phyloP scores from a whole-genome alignment of 1,139 yeast genomes.

The Candida sanyaensis region DNA sequence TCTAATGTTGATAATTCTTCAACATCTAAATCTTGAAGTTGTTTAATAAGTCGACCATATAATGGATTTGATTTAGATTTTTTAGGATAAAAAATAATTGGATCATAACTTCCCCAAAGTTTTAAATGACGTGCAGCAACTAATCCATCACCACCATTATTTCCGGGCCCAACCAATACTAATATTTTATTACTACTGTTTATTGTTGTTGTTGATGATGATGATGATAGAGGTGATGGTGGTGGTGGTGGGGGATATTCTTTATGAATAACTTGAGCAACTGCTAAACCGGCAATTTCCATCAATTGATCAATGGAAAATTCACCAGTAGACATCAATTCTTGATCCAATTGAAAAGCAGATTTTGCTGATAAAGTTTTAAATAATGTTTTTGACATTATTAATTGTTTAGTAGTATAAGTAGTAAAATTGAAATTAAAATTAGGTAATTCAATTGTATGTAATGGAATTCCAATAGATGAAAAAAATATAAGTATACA shows the following conservation, averaged over 20 bases:
- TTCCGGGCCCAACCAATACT: conserved; percentile 90
- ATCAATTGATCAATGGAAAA: conserved; percentile 91
- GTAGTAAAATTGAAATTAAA: neutral
- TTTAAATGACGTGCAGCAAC: conserved; percentile 92
- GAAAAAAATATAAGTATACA: conserved; percentile 1
- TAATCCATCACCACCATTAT: conserved; percentile 95
- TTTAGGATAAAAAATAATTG: conserved; percentile 70
- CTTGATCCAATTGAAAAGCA: conserved; percentile 81
- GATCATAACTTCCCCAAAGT: conserved; percentile 71
- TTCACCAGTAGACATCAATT: conserved; percentile 81
- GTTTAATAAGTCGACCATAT: conserved; percentile 52
- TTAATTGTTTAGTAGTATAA: neutral
- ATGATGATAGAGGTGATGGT: too few relatives aligned
- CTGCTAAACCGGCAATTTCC: conserved; percentile 96
- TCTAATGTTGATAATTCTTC: conserved; percentile 40
- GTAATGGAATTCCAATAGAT: neutral
- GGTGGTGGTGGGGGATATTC: conserved; percentile 51
- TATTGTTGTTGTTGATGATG: too few relatives aligned
- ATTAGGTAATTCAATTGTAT: neutral
- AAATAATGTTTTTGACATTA: conserved; percentile 14
- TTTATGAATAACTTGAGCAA: conserved; percentile 79
- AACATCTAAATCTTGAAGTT: conserved; percentile 58
- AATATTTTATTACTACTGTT: conserved; percentile 39
- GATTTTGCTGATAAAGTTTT: conserved; percentile 58
- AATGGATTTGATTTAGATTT: conserved; percentile 46